These are phyloP conservation scores for Huntiella savannae DNA, from an alignment of 2,329 filamentous ascomycete species.

Conservation along the genomic window DNA sequence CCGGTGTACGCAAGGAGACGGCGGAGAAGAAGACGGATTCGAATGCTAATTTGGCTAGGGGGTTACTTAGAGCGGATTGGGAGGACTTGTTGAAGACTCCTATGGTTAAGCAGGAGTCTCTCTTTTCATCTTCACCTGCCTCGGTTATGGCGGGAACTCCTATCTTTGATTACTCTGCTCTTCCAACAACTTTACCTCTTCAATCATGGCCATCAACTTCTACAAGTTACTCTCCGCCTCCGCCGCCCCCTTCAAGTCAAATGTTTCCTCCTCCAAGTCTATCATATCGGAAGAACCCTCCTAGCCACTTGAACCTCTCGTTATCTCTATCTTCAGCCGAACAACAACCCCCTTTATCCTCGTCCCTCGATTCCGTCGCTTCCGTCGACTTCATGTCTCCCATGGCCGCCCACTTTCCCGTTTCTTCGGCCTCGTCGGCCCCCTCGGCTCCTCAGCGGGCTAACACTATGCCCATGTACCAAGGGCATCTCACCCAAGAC, in stretches of 20 bases:
- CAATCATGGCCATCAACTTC: neutral
- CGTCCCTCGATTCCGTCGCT: conserved; percentile 36
- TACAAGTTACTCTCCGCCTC: conserved; percentile 18
- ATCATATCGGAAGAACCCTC: conserved; percentile 23
- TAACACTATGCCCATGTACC: conserved; percentile 13
- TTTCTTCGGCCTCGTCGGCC: neutral
- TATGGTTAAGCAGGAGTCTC: neutral
- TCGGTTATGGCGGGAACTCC: neutral
- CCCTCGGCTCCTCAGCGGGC: neutral
- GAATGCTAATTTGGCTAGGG: neutral
- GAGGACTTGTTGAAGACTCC: neutral
- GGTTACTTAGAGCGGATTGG: neutral
- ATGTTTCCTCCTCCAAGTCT: conserved; percentile 19
- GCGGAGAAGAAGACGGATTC: neutral
- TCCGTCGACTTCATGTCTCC: conserved; percentile 45
- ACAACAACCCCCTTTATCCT: conserved; percentile 28
- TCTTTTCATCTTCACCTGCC: neutral
- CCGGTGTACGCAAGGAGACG: conserved; percentile 31
- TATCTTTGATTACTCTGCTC: neutral
- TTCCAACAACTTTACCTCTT: neutral
- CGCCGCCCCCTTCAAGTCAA: conserved; percentile 22
- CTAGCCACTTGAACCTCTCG: conserved; percentile 23
- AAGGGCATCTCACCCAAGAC: neutral
- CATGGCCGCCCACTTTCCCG: conserved; percentile 31
- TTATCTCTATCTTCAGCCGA: conserved; percentile 16